Evolutionary conservation across 352 stramenopile genomes (phyloP).

Genomic region (Peronosclerospora sorghi): DNA sequence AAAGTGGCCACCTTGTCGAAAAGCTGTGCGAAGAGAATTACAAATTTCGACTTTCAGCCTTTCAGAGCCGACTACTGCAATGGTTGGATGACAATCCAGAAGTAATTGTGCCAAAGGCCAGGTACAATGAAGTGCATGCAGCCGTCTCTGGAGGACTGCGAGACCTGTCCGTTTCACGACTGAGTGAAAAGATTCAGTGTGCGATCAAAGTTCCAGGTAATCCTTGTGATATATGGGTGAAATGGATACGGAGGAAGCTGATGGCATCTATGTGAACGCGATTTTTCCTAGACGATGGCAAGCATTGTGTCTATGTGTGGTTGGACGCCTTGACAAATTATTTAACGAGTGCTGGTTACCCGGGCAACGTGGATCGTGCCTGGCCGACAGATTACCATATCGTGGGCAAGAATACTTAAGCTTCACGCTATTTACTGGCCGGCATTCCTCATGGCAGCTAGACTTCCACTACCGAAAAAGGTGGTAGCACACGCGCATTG

Average conservation of each 20-base stretch:
- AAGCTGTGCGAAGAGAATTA: constrained; percentile 97
- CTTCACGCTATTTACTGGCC: constrained; percentile 99
- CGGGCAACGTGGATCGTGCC: constrained; percentile 20
- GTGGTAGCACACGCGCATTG: constrained; percentile 98
- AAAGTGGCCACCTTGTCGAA: constrained; percentile 88
- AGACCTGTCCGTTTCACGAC: constrained; percentile 95
- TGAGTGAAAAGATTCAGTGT: constrained; percentile 93
- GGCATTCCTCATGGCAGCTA: constrained; percentile 90
- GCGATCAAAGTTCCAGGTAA: constrained; percentile 89
- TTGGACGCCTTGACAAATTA: constrained; percentile 99
- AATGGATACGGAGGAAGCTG: not conserved
- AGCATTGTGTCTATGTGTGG: constrained; percentile 99
- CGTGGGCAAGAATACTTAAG: constrained; percentile 98
- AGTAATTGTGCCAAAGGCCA: constrained; percentile 85
- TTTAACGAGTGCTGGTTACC: constrained; percentile 92
- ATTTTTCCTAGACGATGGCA: constrained; percentile 35
- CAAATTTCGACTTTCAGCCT: constrained; percentile 95
- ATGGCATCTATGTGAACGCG: not conserved
- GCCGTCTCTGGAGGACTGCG: constrained; percentile 86
- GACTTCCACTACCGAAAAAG: constrained; percentile 86
- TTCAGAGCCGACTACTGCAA: constrained; percentile 87
- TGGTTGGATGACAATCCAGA: constrained; percentile 82
- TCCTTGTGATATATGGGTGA: not conserved
- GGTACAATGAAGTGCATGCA: constrained; percentile 86
- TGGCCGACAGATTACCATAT: constrained; percentile 85